Evolutionary conservation across 495 filamentous ascomycete species (phyloP), one percentile per base, ranked within the genome.

Genomic region (Penicillium odoratum): DNA sequence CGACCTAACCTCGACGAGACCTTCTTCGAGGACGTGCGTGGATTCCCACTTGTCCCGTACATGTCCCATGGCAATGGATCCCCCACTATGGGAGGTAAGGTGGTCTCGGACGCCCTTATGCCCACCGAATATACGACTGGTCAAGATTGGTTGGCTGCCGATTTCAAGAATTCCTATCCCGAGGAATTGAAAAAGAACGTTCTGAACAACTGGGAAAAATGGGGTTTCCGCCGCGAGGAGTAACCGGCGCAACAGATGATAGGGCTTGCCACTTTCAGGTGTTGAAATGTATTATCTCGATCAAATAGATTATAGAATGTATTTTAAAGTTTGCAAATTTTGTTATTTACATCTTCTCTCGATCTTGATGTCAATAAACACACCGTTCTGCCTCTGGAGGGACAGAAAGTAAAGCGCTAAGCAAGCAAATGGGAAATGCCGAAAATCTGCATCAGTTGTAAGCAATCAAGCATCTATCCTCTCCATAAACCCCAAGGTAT

Each of bases 41-140:
- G 68, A 3, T 77, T 75, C 62, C 68, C 69, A 0, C 57, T 79
- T 1, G 61, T 76, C 46, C 76, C 75, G 4, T 78, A 78, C 45
- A 76, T 73, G 72, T 38, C 50, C 1, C 67, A 74, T 59, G 69
- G 73, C 0, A 69, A 57, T 29, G 61, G 63, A 10, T 64, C 65
- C 9, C 59, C 60, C 9, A 51, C 33, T 6, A 34, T 43, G 45
- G 73, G 74, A 42, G 75, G 75, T 1, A 77, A 77, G 60, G 69
- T 75, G 15, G 74, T 77, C 25, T 73, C 70, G 0, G 69, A 77
- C 63, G 71, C 69, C 0, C 54, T 74, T 15, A 57, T 76, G 61
- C 70, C 73, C 0, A n/a, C 51, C 3, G 73, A 76, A 52, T 77
- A 74, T 60, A 71, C 64, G 0, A 64, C 61, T 8, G 69, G 70